Evolutionary conservation across 495 filamentous ascomycete species (phyloP), one percentile per base, ranked within the genome.

Genomic region (Wilcoxina mikolae): DNA sequence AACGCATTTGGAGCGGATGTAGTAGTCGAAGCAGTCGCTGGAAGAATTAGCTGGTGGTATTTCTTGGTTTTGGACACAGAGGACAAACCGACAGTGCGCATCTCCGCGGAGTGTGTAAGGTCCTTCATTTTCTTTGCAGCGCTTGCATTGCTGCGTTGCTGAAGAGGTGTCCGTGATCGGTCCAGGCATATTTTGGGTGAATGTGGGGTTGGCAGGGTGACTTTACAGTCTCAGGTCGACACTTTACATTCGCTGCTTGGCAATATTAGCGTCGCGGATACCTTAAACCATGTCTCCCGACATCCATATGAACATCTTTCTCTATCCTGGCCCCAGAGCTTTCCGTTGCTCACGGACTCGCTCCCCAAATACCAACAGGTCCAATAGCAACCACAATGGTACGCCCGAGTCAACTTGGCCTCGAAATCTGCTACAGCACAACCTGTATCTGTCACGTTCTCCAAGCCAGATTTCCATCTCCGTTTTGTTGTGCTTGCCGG

Each of bases 1-100:
- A 58, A 85, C 68, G 57, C 80, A 76, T 64, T 95, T 95, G 51
- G 76, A 79, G 25, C 73, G 68, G 51, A 89, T 73, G 67, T 87
- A 95, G 61, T 74, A 75, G 48, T 73, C 65, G 68, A 91, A 94
- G 68, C 90, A 96, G 33, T 24, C 49, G 15, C 47, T 50, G 27
- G 12, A 31, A 26, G 2, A 12, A 22, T 46, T 46, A 18, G 2
- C 43, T 46, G 43, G 43, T 17, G 10, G 31, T n/a, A 39, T 12
- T 5, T 39, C 12, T 39, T 39, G 35, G 35, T 46, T 2, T 46
- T 11, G n/a, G 23, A 39, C 1, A 11, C 23, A 24, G 28, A 48
- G 9, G 27, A 60, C 59, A n/a, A 27, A 61, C 59, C 59, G 51
- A 45, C 60, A 62, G 23, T 61, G 45, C 35, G 17, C 53, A 39